Evolutionary conservation across 768 basidiomycete species (phyloP).

Genomic region (Fomitopsis serialis): DNA sequence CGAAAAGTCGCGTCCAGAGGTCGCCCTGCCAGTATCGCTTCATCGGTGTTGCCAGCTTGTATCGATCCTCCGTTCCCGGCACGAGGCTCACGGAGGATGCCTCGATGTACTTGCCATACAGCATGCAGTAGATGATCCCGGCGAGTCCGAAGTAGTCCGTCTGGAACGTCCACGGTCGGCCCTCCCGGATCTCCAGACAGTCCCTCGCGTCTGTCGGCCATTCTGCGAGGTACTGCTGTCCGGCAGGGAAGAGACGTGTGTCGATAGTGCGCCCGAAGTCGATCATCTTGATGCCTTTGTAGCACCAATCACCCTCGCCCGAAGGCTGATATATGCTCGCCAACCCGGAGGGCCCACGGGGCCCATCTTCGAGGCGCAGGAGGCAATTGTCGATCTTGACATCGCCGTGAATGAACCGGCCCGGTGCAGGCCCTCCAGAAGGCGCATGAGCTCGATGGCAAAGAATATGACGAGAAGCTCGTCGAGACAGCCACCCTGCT

Average conservation of each 20-base stretch:
- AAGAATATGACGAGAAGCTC: conserved; percentile 96
- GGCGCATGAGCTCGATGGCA: conserved; percentile 79
- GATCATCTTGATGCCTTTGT: conserved; percentile 88
- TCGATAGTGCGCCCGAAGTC: conserved; percentile 98
- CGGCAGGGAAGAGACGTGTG: conserved; percentile 68
- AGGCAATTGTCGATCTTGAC: conserved; percentile 99
- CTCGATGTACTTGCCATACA: conserved; percentile 95
- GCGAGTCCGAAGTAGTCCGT: conserved; percentile 97
- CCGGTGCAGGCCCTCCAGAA: conserved; percentile 77
- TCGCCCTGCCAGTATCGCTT: conserved; percentile 95
- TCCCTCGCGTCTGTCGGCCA: conserved; percentile 89
- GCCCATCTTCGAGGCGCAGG: conserved; percentile 82
- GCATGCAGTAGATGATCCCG: conserved; percentile 90
- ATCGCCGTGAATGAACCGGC: conserved; percentile 95
- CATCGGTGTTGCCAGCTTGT: conserved; percentile 71
- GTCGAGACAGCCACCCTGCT: conserved; percentile 79
- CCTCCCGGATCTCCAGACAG: conserved; percentile 85
- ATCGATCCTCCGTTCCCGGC: conserved; percentile 33
- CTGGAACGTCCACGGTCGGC: conserved; percentile 87
- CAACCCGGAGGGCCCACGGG: conserved; percentile 67
- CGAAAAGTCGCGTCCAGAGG: conserved; percentile 81
- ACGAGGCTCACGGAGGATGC: conserved; percentile 44
- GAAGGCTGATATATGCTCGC: conserved; percentile 67
- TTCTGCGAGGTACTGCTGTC: conserved; percentile 79
- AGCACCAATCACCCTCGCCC: conserved; percentile 80